Conservation (phyloP, 1,284 basidiomycete genomes). For the Testicularia cyperi region DNA sequence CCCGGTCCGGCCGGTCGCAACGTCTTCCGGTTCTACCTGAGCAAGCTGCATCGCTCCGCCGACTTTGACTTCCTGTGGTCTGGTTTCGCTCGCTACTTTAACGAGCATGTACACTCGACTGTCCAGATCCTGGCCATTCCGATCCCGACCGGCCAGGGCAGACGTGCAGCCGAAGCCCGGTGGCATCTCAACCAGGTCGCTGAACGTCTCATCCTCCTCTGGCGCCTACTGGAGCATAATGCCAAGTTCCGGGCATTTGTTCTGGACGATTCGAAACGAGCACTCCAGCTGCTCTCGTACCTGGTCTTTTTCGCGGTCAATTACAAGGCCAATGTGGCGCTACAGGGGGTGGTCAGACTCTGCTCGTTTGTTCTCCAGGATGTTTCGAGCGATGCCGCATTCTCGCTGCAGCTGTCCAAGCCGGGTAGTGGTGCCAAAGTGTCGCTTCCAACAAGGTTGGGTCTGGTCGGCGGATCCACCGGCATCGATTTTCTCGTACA, state of each 20-base stretch:
- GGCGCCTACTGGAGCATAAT: slow-evolving; percentile 47
- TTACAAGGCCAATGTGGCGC: slow-evolving; percentile 65
- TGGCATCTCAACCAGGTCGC: slow-evolving; percentile 44
- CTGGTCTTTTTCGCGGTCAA: slow-evolving; percentile 42
- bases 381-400: slow-evolving; percentile 77
- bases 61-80: slow-evolving; percentile 51
- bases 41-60: slow-evolving; percentile 51
- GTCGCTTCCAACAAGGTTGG: slow-evolving; percentile 18
- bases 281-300: slow-evolving; percentile 25
- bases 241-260: slow-evolving; percentile 45
- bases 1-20: slow-evolving; percentile 33
- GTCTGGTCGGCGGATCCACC: slow-evolving; percentile 19
- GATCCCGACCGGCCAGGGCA: slow-evolving; percentile 10
- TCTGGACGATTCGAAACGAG: slow-evolving; percentile 32
- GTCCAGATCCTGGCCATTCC: slow-evolving; percentile 32
- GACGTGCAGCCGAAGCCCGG: slow-evolving; percentile 17
- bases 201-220: slow-evolving; percentile 46
- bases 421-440: slow-evolving; percentile 35
- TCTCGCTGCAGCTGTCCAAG: slow-evolving; percentile 64
- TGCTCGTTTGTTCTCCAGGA: slow-evolving; percentile 90
- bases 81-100: slow-evolving; percentile 27
- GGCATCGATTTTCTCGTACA: slow-evolving; percentile 60
- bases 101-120: slow-evolving; percentile 24
- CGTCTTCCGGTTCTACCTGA: slow-evolving; percentile 51
- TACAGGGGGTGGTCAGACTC: slow-evolving; percentile 84